Percentiles rank a stretch among this genome's conserved stretches.
Evolutionary conservation across 2,329 filamentous ascomycete genomes (phyloP).

Genomic region (Stagonosporopsis tanaceti): DNA sequence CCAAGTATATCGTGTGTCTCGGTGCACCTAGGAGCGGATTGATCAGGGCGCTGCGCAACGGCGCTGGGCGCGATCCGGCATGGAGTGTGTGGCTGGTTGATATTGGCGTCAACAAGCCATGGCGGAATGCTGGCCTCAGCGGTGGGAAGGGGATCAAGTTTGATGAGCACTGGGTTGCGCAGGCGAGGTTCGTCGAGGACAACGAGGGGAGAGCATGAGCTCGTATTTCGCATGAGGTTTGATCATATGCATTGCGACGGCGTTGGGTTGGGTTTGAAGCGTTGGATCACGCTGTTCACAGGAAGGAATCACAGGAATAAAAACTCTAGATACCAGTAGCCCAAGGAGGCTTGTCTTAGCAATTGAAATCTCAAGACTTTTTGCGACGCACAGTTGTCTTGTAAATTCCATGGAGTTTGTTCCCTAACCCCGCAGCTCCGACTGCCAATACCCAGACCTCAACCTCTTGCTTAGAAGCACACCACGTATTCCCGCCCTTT

Average conservation of each 20-base stretch:
- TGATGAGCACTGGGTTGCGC: conserved; percentile 83
- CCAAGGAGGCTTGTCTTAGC: conserved; percentile 5
- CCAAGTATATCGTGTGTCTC: conserved; percentile 83
- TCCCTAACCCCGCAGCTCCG: neutral
- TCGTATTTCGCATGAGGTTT: neutral
- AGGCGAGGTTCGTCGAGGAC: conserved; percentile 60
- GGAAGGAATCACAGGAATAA: neutral
- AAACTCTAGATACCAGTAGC: conserved; percentile 17
- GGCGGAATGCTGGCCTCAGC: conserved; percentile 83
- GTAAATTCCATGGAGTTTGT: neutral
- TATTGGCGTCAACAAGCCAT: conserved; percentile 83
- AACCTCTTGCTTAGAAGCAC: neutral
- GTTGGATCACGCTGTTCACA: conserved; percentile 5
- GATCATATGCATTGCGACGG: conserved; percentile 32
- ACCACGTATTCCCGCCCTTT: neutral
- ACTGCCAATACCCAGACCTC: neutral
- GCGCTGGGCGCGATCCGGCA: conserved; percentile 59
- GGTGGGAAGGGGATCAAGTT: conserved; percentile 88
- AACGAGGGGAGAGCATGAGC: conserved; percentile 16
- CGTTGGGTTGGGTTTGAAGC: conserved; percentile 15
- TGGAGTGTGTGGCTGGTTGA: conserved; percentile 89
- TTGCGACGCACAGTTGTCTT: neutral
- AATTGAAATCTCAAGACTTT: neutral
- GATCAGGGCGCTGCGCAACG: conserved; percentile 75
- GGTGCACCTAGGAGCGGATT: conserved; percentile 88